Evolutionary conservation across 2,329 filamentous ascomycete genomes (phyloP).

Genomic region (Pseudogymnoascus sp.): DNA sequence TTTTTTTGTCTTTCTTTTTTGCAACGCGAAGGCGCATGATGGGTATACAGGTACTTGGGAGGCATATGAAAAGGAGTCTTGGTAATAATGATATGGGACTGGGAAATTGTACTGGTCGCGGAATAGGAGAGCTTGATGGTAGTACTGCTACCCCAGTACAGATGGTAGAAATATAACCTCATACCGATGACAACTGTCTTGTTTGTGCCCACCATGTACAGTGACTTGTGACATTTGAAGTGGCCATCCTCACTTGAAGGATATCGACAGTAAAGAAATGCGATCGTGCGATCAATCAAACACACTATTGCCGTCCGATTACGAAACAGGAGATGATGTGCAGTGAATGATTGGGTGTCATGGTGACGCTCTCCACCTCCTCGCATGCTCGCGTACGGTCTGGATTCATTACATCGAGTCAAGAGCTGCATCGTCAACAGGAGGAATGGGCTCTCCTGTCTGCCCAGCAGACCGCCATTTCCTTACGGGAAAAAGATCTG

Average conservation of each 20-base stretch:
- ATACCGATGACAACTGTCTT: neutral
- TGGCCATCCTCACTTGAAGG: neutral
- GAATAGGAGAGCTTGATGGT: neutral
- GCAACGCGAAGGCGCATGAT: conserved; percentile 3
- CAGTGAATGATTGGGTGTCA: neutral
- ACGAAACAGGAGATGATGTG: neutral
- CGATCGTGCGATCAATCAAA: conserved; percentile 1
- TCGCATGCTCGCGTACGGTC: neutral
- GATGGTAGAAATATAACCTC: neutral
- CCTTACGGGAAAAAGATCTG: neutral
- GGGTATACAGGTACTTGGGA: conserved; percentile 6
- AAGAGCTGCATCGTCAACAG: neutral
- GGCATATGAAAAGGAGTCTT: conserved; percentile 6
- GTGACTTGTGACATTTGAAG: neutral
- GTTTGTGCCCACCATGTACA: neutral
- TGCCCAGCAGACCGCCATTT: neutral
- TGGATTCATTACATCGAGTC: neutral
- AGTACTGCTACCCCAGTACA: neutral
- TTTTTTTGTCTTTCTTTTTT: neutral
- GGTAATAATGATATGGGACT: conserved; percentile 6
- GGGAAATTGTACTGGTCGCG: neutral
- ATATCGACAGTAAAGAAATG: neutral
- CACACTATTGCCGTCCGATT: neutral
- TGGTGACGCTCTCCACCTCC: neutral
- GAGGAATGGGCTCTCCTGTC: neutral